Percentiles rank a stretch among this genome's conserved stretches.
phyloP scores from a whole-genome alignment of 2,329 filamentous ascomycete species.

The Pseudofabraea citricarpa region DNA sequence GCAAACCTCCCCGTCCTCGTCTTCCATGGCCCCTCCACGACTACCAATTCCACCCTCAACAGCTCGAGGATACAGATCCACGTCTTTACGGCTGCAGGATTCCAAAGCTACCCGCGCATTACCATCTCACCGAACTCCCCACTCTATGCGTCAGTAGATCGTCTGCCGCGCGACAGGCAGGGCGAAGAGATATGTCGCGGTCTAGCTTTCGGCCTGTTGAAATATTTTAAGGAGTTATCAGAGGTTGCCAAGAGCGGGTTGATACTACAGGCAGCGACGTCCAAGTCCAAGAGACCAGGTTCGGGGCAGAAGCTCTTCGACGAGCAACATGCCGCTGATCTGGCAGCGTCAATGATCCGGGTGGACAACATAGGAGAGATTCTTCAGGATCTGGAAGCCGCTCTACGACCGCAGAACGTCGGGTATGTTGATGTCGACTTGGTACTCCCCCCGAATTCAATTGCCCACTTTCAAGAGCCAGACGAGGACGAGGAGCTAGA shows the following conservation, averaged over 20 bases:
- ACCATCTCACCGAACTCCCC: constrained; percentile 90
- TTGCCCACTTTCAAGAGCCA: constrained; percentile 57
- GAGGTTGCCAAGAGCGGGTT: constrained; percentile 69
- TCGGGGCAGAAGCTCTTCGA: constrained; percentile 66
- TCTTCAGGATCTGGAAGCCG: constrained; percentile 66
- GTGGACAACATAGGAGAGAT: constrained; percentile 74
- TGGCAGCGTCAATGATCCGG: constrained; percentile 79
- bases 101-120: constrained; percentile 84
- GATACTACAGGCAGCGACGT: constrained; percentile 39
- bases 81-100: constrained; percentile 82
- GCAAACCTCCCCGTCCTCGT: constrained; percentile 78
- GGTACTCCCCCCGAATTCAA: constrained; percentile 73
- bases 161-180: constrained; percentile 89
- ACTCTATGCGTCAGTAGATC: constrained; percentile 84
- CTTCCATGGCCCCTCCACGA: constrained; percentile 89
- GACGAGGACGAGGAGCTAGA: constrained; percentile 55
- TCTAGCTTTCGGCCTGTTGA: constrained; percentile 86
- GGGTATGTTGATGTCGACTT: constrained; percentile 86
- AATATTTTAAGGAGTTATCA: constrained; percentile 88
- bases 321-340: constrained; percentile 86
- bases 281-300: constrained; percentile 50
- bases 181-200: constrained; percentile 90
- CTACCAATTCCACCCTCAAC: constrained; percentile 78
- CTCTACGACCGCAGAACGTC: constrained; percentile 75
- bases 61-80: constrained; percentile 94